Evolutionary conservation across 2,329 filamentous ascomycete species (phyloP), one percentile per base, ranked within the genome.

Genomic region (Fusarium sublunatum): DNA sequence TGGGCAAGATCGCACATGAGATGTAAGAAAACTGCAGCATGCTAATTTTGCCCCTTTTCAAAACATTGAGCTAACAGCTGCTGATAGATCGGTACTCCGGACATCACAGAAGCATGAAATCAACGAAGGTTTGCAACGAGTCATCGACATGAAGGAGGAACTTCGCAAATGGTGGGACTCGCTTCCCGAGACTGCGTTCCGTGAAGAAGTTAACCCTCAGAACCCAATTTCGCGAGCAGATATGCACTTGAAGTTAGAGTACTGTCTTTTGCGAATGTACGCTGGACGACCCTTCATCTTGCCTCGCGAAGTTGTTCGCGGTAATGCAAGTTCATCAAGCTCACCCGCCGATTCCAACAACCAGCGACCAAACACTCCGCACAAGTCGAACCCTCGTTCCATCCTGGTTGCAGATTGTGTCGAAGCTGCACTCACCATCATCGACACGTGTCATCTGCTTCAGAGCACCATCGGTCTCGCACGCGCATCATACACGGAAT

Each of bases 401-500:
- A 70, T 73, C 13, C 74, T 85, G n/a, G 80, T 85, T 15, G 76
- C 76, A 5, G 81, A 84, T 55, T 85, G 82, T 52, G 80, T 85
- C 9, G 79, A 83, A 51, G 83, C 82, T 3, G 83, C 83, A 3
- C 70, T 83, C 26, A 77, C 80, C 53, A 79, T 83, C 10, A 76
- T 85, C 15, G 79, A 83, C 39, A 77, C 83, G 5, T 84, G 82
- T 59, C 79, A 79, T 36, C 73, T 80, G 5, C 77, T 85, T 5
- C 78, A 80, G 35, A 79, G 79, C 40, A 81, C 79, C n/a, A 79
- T 81, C 12, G 83, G 83, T 13, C 80, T 85, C 48, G 82, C 83
- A 6, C 78, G 82, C 28, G 81, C 82, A 3, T 84, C 82, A 0
- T 85, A 85, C 64, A 84, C 82, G 4, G 83, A 86, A 61, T 85